Evolutionary conservation across 371 early-diverging fungal genomes (phyloP), one percentile per base, ranked within the genome.

Genomic region (Saksenaea vasiformis): DNA sequence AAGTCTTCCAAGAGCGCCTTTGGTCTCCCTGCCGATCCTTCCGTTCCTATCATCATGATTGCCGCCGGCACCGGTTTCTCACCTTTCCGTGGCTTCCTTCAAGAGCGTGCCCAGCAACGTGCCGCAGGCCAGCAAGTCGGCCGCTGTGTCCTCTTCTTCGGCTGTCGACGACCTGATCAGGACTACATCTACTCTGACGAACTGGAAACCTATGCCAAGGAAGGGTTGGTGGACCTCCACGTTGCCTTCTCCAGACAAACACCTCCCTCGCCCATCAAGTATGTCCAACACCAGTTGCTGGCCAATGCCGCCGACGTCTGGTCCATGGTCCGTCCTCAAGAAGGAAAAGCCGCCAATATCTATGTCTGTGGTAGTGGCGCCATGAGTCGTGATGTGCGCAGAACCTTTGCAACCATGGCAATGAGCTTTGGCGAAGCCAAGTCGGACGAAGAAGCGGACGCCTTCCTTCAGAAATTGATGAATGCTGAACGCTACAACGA

Each of bases 81-180:
- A 4, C 94, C 95, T 0, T 92, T 95, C 86, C 79, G 91, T 28
- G 78, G 91, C 28, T 85, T 95, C 54, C 58, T 95, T 37, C 62
- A 70, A 53, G 70, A 64, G 24, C 60, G 66, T 15, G 60, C 57
- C 28, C 58, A 35, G 37, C 41, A 61, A 19, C 61, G 37, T n/a
- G 41, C 54, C 8, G 37, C 47, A 31, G 61, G 64, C 15, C 36
- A 56, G 14, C 35, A 64, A 28, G 28, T 36, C 7, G 60, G 65
- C 2, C 41, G 35, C 2, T 5, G 8, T 8, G 82, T 73, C 10
- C 67, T 95, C 41, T 90, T 93, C 73, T 88, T 91, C 66, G 95
- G 96, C 14, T 90, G 85, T 58, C 82, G 96, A 55, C 74, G 85
- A 64, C 65, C 64, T 14, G 67, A 79, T 5, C 71, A 71, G 47